Conservation (phyloP, 1,284 basidiomycete genomes). For the Chondrostereum purpureum region DNA sequence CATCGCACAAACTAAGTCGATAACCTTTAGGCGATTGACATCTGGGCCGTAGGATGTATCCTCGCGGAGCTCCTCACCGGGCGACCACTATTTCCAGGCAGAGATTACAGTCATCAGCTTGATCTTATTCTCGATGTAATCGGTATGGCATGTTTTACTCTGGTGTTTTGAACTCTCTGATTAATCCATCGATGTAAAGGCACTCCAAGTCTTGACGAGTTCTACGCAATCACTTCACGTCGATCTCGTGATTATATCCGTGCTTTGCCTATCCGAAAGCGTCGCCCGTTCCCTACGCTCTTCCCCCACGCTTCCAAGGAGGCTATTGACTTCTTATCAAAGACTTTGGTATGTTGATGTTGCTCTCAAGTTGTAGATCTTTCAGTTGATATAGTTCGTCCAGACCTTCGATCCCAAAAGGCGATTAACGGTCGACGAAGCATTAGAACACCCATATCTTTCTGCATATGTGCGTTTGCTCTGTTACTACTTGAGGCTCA, state of each 20-base stretch:
- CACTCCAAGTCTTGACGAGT: slow-evolving; percentile 83
- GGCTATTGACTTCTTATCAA: slow-evolving; percentile 80
- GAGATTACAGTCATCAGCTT: slow-evolving; percentile 86
- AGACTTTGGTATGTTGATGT: slow-evolving; percentile 61
- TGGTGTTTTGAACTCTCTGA: slow-evolving; percentile 3
- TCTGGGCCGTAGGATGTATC: slow-evolving; percentile 88
- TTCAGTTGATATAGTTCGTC: slow-evolving; percentile 5
- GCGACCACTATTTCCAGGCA: slow-evolving; percentile 79
- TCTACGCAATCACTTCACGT: slow-evolving; percentile 79
- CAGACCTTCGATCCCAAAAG: slow-evolving; percentile 83
- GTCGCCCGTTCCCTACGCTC: slow-evolving; percentile 49
- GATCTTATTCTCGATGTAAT: slow-evolving; percentile 84
- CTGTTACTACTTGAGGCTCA: too few relatives aligned
- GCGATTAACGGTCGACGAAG: slow-evolving; percentile 80
- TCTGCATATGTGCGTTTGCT: slow-evolving; percentile 46
- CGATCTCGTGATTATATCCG: slow-evolving; percentile 84
- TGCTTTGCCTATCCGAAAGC: slow-evolving; percentile 66
- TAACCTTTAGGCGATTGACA: slow-evolving; percentile 57
- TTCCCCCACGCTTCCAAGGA: slow-evolving; percentile 68
- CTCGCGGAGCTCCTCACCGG: slow-evolving; percentile 82
- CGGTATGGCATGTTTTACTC: slow-evolving; percentile 29
- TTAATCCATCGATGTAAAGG: slow-evolving; percentile 25
- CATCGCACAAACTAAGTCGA: slow-evolving; percentile 1
- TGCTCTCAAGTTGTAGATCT: background rate
- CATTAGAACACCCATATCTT: slow-evolving; percentile 74